Evolutionary conservation across 2,329 filamentous ascomycete species (phyloP).

Genomic region (Cladosporium phlei): DNA sequence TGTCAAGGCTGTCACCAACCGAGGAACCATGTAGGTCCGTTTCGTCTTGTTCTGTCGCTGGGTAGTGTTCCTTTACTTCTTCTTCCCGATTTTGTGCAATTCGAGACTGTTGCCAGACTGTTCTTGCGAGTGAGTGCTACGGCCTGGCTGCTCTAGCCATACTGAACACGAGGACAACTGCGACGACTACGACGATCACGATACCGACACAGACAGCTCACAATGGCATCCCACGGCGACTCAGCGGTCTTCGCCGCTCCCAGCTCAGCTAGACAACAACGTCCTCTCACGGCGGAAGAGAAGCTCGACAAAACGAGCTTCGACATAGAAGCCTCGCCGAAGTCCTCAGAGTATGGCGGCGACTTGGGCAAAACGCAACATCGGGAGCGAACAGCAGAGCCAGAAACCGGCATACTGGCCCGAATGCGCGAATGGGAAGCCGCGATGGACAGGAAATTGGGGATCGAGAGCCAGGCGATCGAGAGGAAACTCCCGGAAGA

Average conservation of each 20-base stretch:
- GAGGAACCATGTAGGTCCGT: too few relatives aligned
- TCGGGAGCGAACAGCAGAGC: neutral
- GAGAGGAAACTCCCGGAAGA: conserved; percentile 43
- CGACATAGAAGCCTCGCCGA: conserved; percentile 20
- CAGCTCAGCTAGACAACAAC: conserved; percentile 16
- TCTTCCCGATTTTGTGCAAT: too few relatives aligned
- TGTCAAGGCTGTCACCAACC: too few relatives aligned
- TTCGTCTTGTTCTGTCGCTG: too few relatives aligned
- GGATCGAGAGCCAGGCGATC: conserved; percentile 46
- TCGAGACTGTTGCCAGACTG: too few relatives aligned
- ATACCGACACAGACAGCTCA: neutral
- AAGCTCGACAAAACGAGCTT: conserved; percentile 26
- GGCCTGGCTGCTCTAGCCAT: too few relatives aligned
- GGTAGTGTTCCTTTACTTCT: too few relatives aligned
- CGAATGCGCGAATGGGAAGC: conserved; percentile 36
- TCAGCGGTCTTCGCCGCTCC: conserved; percentile 19
- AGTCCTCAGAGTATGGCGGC: conserved; percentile 7
- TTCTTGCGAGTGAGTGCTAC: too few relatives aligned
- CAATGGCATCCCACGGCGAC: conserved; percentile 18
- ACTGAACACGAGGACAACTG: too few relatives aligned
- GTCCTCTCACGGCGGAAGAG: conserved; percentile 27
- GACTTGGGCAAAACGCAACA: neutral
- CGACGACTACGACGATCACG: too few relatives aligned
- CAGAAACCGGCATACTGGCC: conserved; percentile 27
- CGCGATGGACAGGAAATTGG: conserved; percentile 42